Percentiles rank a stretch among this genome's conserved stretches.
Conservation (phyloP, 2,329 filamentous ascomycete genomes). For the Talaromyces rugulosus region DNA sequence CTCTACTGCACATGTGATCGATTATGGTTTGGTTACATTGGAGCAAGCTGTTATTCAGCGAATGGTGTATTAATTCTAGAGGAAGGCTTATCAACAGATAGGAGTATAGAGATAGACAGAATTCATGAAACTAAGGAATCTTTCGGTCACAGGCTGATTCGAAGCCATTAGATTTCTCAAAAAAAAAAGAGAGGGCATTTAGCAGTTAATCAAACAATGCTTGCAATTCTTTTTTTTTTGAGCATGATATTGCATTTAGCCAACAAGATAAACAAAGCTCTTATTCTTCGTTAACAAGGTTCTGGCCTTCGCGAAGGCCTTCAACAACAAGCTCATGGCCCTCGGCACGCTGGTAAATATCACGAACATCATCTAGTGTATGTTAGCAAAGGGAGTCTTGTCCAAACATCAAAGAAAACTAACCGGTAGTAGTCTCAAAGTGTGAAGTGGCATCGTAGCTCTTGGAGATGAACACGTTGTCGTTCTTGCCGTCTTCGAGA, state of each 20-base stretch:
- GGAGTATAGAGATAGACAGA: slow-evolving; percentile 5
- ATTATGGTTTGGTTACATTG: background rate
- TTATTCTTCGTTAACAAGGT: slow-evolving; percentile 65
- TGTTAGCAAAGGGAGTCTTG: slow-evolving; percentile 10
- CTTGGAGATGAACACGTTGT: slow-evolving; percentile 97
- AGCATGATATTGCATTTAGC: background rate
- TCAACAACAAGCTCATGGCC: slow-evolving; percentile 82
- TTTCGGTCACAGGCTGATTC: background rate
- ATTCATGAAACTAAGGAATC: background rate
- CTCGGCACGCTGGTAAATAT: slow-evolving; percentile 80
- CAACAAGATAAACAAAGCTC: slow-evolving; percentile 8
- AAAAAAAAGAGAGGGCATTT: background rate
- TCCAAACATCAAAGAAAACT: background rate
- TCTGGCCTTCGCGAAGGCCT: slow-evolving; percentile 72
- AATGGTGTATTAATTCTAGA: slow-evolving; percentile 7
- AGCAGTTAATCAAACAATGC: background rate
- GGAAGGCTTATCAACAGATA: slow-evolving; percentile 7
- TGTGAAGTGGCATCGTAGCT: slow-evolving; percentile 97
- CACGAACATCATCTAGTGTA: slow-evolving; percentile 76
- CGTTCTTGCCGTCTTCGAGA: slow-evolving; percentile 71
- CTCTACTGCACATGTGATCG: too few species aligned
- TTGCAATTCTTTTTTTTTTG: background rate
- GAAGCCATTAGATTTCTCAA: background rate
- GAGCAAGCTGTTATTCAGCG: background rate
- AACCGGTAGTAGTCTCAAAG: slow-evolving; percentile 82